These are phyloP conservation scores for Vigna trinervia DNA, from an alignment of 306 rosid genomes.

Conservation along the genomic window DNA sequence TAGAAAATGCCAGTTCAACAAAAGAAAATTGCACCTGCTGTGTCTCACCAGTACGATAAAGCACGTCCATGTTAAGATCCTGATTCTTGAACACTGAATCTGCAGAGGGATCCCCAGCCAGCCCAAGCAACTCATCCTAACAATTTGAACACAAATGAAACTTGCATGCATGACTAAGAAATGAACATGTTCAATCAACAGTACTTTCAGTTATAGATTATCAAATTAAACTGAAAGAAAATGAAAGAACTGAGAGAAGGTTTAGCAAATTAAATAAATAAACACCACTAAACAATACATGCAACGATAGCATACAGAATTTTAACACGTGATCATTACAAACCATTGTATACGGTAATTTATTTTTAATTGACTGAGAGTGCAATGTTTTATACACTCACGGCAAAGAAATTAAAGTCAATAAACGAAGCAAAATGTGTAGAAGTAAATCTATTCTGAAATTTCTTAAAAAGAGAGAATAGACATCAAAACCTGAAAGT, in stretches of 20 bases:
- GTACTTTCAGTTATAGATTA: background rate
- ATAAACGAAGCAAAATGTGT: background rate
- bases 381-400: too few relatives aligned
- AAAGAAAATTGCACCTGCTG: constrained; percentile 64
- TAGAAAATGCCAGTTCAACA: constrained; percentile 26
- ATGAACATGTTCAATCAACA: constrained; percentile 6
- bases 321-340: background rate
- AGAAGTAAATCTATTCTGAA: background rate
- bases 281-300: background rate
- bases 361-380: background rate
- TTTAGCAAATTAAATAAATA: constrained; percentile 7
- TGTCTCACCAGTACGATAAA: constrained; percentile 89
- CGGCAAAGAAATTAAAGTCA: background rate
- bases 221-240: background rate
- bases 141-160: constrained; percentile 40
- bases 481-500: constrained; percentile 72
- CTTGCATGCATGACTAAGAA: constrained; percentile 12
- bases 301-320: background rate
- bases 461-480: background rate
- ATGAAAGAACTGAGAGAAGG: background rate
- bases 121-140: constrained; percentile 88
- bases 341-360: background rate
- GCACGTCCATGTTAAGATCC: constrained; percentile 79
- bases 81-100: constrained; percentile 76
- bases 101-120: constrained; percentile 65